Base-by-base conservation (phyloP, 306 rosid species). In the Begonia fuchsioides region DNA sequence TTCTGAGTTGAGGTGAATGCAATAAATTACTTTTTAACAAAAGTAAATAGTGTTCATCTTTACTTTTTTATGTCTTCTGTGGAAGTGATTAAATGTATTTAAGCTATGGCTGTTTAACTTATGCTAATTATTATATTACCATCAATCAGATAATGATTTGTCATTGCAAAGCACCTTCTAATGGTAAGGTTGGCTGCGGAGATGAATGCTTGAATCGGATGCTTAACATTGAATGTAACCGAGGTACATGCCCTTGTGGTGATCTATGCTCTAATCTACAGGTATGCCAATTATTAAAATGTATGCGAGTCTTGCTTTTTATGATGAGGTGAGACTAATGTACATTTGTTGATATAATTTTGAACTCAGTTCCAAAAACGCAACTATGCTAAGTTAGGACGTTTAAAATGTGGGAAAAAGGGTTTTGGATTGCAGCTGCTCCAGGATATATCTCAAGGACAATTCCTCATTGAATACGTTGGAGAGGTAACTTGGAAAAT, bases 191-290 rank as follows among this genome's bases (percentile, higher is more conserved):
- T 54, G 98, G 99, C 38, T 92, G 99, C 60, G 82, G 94, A 60
- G 99, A 92, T 59, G 88, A 86, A 63, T 92, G 99, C 69, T 71
- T 92, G 67, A 92, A 92, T 61, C 83, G 96, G 52, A 72, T 92
- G 65, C 99, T 92, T 35, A 92, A 73, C 59, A 92, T 92, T 15
- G 99, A 92, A 67, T 92, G 99, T 49, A 79, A 72, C 20, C 80
- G 75, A 65, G 93, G 94, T 56, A 74, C 96, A 20, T 92, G 99
- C 68, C 99, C 99, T 9, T 92, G 99, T 54, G 77, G 88, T 53
- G 96, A 80, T 43, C 53, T 15, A 26, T 92, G 99, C 64, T 82
- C 99, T 59, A 92, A 92, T 72, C 99, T 82, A 56, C 99, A 92
- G 96, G 99, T 82, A 67, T 67, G n/a, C 45, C 14, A 55, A 18